Conservation (phyloP, 2,329 filamentous ascomycete genomes). For the Delphinella strobiligena region DNA sequence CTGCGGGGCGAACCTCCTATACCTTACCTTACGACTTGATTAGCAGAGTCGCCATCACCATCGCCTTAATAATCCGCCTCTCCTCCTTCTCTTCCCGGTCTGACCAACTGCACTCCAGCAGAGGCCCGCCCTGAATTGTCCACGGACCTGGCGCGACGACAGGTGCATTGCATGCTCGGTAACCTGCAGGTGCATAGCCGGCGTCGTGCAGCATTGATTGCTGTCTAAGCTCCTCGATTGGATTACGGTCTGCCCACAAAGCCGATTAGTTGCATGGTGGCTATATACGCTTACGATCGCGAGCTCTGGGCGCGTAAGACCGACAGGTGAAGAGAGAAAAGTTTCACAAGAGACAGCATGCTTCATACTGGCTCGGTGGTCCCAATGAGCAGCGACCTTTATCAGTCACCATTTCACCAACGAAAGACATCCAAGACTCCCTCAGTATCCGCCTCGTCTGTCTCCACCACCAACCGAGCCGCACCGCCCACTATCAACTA, state of each 20-base stretch:
- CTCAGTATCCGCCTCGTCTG: slow-evolving; percentile 32
- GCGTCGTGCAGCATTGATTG: not conserved
- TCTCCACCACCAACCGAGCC: slow-evolving; percentile 29
- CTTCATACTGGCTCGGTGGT: no score
- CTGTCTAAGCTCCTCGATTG: not conserved
- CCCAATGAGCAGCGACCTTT: slow-evolving; percentile 1
- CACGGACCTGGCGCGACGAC: not conserved
- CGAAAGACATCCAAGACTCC: not conserved
- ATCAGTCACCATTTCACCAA: not conserved
- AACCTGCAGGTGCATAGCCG: not conserved
- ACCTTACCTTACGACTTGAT: no score
- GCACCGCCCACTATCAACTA: slow-evolving; percentile 4
- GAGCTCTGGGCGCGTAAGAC: not conserved
- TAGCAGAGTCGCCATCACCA: no score
- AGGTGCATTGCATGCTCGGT: not conserved
- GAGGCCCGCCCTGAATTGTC: no score
- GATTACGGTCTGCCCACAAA: not conserved
- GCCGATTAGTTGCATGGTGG: not conserved
- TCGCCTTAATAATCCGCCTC: no score
- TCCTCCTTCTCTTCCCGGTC: no score
- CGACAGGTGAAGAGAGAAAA: not conserved
- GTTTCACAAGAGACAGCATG: no score
- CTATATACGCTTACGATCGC: not conserved
- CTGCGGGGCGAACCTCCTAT: no score
- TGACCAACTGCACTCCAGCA: no score